A percentile compares a stretch with the other conserved stretches of the same genome.
Evolutionary conservation across 139 green algal genomes (phyloP).

Genomic region (Chlamydomonas asymmetrica): DNA sequence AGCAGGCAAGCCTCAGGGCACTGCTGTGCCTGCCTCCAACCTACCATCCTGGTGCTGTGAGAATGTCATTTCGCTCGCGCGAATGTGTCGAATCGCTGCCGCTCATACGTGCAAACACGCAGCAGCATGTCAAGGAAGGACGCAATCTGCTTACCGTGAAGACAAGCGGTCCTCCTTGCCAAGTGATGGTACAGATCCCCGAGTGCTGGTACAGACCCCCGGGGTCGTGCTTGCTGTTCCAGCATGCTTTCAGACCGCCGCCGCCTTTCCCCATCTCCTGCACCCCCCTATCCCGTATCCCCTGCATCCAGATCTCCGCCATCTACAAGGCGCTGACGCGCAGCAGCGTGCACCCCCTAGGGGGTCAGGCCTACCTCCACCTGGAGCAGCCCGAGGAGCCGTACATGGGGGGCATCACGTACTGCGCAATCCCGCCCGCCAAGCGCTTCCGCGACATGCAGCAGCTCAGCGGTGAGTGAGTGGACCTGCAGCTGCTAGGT

Average conservation of each 20-base stretch:
- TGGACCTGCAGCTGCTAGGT: no score
- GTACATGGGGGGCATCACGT: conserved; percentile 89
- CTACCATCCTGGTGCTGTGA: no score
- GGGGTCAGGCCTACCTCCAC: conserved; percentile 84
- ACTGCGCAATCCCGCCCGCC: conserved; percentile 92
- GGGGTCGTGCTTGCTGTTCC: no score
- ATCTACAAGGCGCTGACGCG: conserved; percentile 94
- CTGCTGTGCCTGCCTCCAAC: background rate
- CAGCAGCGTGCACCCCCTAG: conserved; percentile 68
- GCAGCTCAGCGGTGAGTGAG: conserved; percentile 81
- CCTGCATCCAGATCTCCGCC: conserved; percentile 70
- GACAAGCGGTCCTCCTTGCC: no score
- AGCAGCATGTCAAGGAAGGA: no score
- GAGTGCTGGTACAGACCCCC: no score
- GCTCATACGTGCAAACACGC: no score
- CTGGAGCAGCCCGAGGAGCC: conserved; percentile 87
- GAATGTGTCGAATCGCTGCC: no score
- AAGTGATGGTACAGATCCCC: no score
- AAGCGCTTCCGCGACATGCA: conserved; percentile 99
- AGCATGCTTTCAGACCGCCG: background rate
- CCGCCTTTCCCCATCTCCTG: background rate
- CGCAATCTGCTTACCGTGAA: no score
- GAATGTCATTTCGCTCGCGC: no score
- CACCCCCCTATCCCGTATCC: background rate
- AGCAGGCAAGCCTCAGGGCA: conserved; percentile 14